Percentiles rank a stretch among this genome's conserved stretches.
Evolutionary conservation across 306 rosid genomes (phyloP).

Genomic region (Herpetospermum pedunculosum): DNA sequence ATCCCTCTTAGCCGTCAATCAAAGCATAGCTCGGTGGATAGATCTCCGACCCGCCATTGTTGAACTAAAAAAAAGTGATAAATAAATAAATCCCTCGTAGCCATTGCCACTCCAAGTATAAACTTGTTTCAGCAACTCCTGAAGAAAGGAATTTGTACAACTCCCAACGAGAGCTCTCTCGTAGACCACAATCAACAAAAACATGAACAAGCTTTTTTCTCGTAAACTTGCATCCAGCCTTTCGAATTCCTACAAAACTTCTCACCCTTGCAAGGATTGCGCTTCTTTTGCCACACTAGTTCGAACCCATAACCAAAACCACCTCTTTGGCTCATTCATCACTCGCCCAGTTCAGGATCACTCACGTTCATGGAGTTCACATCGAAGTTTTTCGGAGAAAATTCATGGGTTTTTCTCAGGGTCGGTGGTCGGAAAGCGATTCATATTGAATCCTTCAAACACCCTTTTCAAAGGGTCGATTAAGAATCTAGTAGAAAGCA

Average conservation of each 20-base stretch:
- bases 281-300: slow-evolving; percentile 23
- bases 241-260: slow-evolving; percentile 14
- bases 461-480: slow-evolving; percentile 18
- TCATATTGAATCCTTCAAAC: slow-evolving; percentile 23
- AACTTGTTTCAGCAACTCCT: neutral
- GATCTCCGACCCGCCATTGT: too few species aligned
- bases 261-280: slow-evolving; percentile 14
- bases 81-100: too few species aligned
- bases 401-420: slow-evolving; percentile 28
- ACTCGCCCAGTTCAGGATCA: slow-evolving; percentile 16
- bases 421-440: slow-evolving; percentile 17
- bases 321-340: slow-evolving; percentile 14
- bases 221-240: slow-evolving; percentile 24
- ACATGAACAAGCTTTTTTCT: slow-evolving; percentile 42
- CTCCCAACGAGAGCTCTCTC: neutral
- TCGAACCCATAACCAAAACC: slow-evolving; percentile 16
- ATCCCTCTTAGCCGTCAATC: neutral
- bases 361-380: slow-evolving; percentile 27
- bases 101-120: neutral
- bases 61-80: too few species aligned
- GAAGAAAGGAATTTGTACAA: neutral
- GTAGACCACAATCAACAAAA: neutral
- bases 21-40: too few species aligned
- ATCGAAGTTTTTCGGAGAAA: slow-evolving; percentile 19
- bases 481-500: slow-evolving; percentile 18